Conservation (phyloP, 176 grass and related monocot species). For the Carex pumila region DNA sequence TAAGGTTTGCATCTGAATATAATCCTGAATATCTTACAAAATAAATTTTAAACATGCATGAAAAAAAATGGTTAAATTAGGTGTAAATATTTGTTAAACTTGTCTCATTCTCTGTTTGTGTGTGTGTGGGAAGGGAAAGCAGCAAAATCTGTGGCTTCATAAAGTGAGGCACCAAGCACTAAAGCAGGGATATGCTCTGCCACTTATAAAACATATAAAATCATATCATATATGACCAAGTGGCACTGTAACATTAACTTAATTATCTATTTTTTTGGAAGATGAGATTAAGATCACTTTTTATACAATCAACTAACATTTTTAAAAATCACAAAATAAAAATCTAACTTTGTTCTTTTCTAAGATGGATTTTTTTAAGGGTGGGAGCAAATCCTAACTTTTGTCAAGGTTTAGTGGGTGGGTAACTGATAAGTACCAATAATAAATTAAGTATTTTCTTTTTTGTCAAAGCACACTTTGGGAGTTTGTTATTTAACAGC, state of each 20-base stretch:
- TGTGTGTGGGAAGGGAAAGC: not conserved
- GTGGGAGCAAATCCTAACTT: not conserved
- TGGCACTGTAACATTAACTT: not conserved
- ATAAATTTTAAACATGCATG: too few species aligned
- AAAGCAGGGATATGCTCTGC: not conserved
- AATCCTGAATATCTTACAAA: too few species aligned
- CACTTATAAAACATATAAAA: not conserved
- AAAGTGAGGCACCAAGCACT: conserved; percentile 1
- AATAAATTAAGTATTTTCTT: not conserved
- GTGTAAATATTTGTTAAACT: not conserved
- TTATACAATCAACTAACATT: not conserved
- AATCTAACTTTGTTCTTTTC: not conserved
- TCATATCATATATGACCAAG: not conserved
- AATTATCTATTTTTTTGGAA: not conserved
- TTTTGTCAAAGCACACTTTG: not conserved
- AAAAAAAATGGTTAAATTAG: too few species aligned
- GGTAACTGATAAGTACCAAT: not conserved
- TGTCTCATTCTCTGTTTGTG: not conserved
- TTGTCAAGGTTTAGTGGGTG: not conserved
- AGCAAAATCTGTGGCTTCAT: not conserved
- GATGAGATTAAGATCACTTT: not conserved
- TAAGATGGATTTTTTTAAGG: not conserved
- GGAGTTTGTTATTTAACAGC: not conserved
- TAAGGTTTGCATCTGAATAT: too few species aligned
- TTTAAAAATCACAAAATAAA: not conserved